A percentile compares a stretch with the other conserved stretches of the same genome.
These are phyloP conservation scores for Pezicula carpinea DNA, from an alignment of 2,329 filamentous ascomycete genomes.

Conservation along the genomic window DNA sequence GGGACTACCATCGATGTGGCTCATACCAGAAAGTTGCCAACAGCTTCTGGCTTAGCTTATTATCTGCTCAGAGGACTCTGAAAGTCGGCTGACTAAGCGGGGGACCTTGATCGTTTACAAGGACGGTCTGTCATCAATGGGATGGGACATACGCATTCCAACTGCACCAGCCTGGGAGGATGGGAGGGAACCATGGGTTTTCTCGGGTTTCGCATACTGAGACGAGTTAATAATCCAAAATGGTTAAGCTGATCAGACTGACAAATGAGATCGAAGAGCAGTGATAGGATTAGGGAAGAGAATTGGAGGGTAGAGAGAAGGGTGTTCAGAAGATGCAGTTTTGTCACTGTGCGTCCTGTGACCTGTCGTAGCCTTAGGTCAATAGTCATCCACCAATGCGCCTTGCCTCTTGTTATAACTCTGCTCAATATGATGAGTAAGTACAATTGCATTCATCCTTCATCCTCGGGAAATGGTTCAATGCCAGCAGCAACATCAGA, in stretches of 20 bases:
- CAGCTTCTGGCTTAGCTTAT: too few relatives aligned
- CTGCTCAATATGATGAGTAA: background rate
- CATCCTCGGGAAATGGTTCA: background rate
- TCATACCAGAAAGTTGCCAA: background rate
- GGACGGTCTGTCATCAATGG: conserved; percentile 16
- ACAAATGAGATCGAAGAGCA: conserved; percentile 16
- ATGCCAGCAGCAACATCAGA: background rate
- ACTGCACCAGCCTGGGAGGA: conserved; percentile 25
- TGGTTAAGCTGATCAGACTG: conserved; percentile 25
- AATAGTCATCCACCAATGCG: conserved; percentile 7
- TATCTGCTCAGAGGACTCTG: too few relatives aligned
- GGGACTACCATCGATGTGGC: background rate
- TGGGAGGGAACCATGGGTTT: conserved; percentile 27
- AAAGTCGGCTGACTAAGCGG: too few relatives aligned
- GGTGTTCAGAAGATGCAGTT: conserved; percentile 9
- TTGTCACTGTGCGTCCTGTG: conserved; percentile 14
- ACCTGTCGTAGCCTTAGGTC: conserved; percentile 24
- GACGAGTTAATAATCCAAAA: conserved; percentile 13
- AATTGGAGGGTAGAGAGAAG: conserved; percentile 3
- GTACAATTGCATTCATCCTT: background rate
- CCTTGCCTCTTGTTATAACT: conserved; percentile 1
- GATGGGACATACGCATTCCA: conserved; percentile 24
- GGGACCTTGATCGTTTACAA: too few relatives aligned
- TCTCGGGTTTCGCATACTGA: conserved; percentile 14
- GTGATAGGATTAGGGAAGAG: conserved; percentile 12